A percentile compares a stretch with the other conserved stretches of the same genome.
Conservation (phyloP, 2,329 filamentous ascomycete species). For the Phaeosphaeriaceae sp. region DNA sequence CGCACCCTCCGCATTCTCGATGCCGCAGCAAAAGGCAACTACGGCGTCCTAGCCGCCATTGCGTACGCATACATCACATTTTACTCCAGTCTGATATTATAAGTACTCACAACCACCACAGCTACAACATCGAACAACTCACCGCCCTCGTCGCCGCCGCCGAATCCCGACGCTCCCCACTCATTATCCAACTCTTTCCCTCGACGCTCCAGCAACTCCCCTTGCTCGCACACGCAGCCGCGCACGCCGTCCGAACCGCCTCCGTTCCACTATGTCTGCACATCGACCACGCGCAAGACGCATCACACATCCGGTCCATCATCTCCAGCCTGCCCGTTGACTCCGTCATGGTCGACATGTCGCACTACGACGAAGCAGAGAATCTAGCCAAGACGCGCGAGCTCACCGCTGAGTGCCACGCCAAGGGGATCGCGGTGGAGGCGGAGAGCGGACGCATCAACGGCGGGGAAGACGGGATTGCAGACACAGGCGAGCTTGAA, state of each 20-base stretch:
- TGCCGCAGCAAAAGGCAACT: conserved; percentile 62
- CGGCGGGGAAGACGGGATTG: conserved; percentile 75
- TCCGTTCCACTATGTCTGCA: conserved; percentile 55
- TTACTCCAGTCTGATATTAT: background rate
- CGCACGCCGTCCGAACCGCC: conserved; percentile 50
- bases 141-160: conserved; percentile 44
- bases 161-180: conserved; percentile 41
- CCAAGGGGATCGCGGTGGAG: conserved; percentile 69
- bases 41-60: conserved; percentile 62
- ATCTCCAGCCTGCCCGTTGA: conserved; percentile 66
- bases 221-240: conserved; percentile 52
- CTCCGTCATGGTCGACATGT: conserved; percentile 80
- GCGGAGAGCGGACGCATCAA: conserved; percentile 75
- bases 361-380: conserved; percentile 74
- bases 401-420: conserved; percentile 68
- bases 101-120: conserved; percentile 11
- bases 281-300: conserved; percentile 57
- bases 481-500: conserved; percentile 69
- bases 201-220: conserved; percentile 73
- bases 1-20: conserved; percentile 59
- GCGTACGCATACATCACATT: conserved; percentile 27
- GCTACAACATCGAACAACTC: conserved; percentile 47
- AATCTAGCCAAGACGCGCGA: conserved; percentile 69
- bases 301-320: conserved; percentile 51
- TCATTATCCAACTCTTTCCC: conserved; percentile 53